Percentiles rank a stretch among this genome's conserved stretches.
phyloP scores from a whole-genome alignment of 352 stramenopile species.

The Globisporangium cederbergense region DNA sequence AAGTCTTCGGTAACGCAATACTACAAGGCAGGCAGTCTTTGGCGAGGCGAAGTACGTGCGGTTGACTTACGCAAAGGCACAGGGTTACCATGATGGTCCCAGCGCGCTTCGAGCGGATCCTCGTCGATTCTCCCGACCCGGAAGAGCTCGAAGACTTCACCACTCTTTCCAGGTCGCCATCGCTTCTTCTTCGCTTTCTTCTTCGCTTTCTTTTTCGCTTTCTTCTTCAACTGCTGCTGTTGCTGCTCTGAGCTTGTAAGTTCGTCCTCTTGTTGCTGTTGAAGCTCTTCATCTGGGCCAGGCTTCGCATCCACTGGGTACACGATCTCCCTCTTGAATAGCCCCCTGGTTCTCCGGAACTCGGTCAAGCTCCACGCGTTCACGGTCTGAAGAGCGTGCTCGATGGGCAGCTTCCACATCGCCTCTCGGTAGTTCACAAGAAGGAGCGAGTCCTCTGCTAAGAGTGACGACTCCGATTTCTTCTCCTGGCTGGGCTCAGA shows the following conservation, averaged over 20 bases:
- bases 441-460: neutral
- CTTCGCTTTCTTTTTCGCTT: slow-evolving; percentile 5
- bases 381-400: slow-evolving; percentile 4
- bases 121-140: slow-evolving; percentile 10
- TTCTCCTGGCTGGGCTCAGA: neutral
- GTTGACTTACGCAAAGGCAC: slow-evolving; percentile 23
- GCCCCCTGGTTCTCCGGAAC: neutral
- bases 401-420: slow-evolving; percentile 8
- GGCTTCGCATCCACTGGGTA: neutral
- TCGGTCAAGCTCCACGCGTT: slow-evolving; percentile 15
- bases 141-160: neutral
- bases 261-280: neutral
- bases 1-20: too few relatives aligned
- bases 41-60: too few relatives aligned
- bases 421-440: neutral
- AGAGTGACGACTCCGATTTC: neutral
- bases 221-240: neutral
- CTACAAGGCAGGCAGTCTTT: too few relatives aligned
- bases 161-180: neutral
- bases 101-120: slow-evolving; percentile 24
- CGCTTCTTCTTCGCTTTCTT: slow-evolving; percentile 1
- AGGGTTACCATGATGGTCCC: slow-evolving; percentile 13
- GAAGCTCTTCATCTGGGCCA: neutral
- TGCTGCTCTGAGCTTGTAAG: neutral
- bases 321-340: slow-evolving; percentile 5